A percentile compares a stretch with the other conserved stretches of the same genome.
phyloP scores from a whole-genome alignment of 2,329 filamentous ascomycete species.

The Fusarium citri region DNA sequence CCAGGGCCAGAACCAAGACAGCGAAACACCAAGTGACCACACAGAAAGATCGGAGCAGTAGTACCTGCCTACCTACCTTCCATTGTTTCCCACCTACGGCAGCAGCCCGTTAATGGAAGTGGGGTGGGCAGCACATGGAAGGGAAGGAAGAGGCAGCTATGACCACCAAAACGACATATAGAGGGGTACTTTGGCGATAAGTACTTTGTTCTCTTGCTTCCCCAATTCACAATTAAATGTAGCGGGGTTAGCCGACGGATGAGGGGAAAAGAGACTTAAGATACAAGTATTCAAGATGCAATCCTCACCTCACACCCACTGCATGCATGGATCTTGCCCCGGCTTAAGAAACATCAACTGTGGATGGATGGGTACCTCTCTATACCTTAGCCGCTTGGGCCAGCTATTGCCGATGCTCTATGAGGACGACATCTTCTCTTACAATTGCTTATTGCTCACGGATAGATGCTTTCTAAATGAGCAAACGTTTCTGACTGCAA shows the following conservation, averaged over 20 bases:
- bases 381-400: slow-evolving; percentile 9
- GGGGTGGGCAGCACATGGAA: slow-evolving; percentile 30
- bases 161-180: slow-evolving; percentile 3
- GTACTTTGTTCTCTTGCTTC: slow-evolving; percentile 15
- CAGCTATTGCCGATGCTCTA: neutral
- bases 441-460: neutral
- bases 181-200: neutral
- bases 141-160: slow-evolving; percentile 32
- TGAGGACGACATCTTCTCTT: neutral
- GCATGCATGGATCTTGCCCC: slow-evolving; percentile 19
- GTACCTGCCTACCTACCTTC: slow-evolving; percentile 29
- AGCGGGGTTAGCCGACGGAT: neutral
- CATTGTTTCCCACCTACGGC: slow-evolving; percentile 19
- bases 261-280: slow-evolving; percentile 18
- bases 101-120: slow-evolving; percentile 12
- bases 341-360: slow-evolving; percentile 15
- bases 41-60: slow-evolving; percentile 17
- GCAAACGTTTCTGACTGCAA: neutral
- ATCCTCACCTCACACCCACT: slow-evolving; percentile 22
- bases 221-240: neutral
- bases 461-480: neutral
- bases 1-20: slow-evolving; percentile 33
- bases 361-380: neutral
- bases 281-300: slow-evolving; percentile 22
- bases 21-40: slow-evolving; percentile 18